phyloP scores from a whole-genome alignment of 2,329 filamentous ascomycete species.

The Cladosporium sp. region DNA sequence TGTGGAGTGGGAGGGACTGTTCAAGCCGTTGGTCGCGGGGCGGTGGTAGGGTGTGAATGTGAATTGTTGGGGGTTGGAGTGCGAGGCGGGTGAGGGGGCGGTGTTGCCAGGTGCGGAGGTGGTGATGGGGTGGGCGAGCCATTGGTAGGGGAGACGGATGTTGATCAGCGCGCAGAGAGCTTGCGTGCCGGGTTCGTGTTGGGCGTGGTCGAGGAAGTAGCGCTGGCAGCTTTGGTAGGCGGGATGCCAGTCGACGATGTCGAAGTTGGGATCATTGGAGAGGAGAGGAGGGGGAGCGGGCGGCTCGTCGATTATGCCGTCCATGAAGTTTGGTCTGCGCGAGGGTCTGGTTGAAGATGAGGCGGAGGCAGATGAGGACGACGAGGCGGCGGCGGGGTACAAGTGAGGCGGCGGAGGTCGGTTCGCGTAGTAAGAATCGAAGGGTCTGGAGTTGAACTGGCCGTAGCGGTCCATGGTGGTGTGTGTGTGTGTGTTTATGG shows the following conservation, averaged over 20 bases:
- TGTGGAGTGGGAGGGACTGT: constrained; percentile 26
- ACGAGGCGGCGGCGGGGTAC: neutral
- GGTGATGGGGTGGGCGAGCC: constrained; percentile 47
- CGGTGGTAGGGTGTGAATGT: constrained; percentile 30
- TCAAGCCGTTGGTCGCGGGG: constrained; percentile 32
- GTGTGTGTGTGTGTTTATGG: too few relatives aligned
- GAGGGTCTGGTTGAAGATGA: neutral
- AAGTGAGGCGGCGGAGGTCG: neutral
- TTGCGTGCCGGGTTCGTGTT: constrained; percentile 78
- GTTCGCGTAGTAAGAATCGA: neutral
- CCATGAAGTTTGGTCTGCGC: constrained; percentile 6
- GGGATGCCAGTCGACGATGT: constrained; percentile 90
- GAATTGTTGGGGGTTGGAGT: constrained; percentile 14
- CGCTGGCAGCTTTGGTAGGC: constrained; percentile 84
- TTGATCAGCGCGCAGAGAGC: constrained; percentile 88
- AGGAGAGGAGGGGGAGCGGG: constrained; percentile 15
- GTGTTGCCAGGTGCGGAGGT: constrained; percentile 28
- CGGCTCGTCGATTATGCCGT: constrained; percentile 7
- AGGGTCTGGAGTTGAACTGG: neutral
- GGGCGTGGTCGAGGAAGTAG: constrained; percentile 89
- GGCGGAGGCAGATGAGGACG: neutral
- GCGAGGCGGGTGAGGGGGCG: constrained; percentile 9
- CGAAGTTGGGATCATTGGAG: constrained; percentile 52
- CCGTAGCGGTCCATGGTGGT: neutral
- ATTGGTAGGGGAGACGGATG: constrained; percentile 85